Base-by-base conservation (phyloP, 148 eudicot genomes). In the Gaultheria prostrata region DNA sequence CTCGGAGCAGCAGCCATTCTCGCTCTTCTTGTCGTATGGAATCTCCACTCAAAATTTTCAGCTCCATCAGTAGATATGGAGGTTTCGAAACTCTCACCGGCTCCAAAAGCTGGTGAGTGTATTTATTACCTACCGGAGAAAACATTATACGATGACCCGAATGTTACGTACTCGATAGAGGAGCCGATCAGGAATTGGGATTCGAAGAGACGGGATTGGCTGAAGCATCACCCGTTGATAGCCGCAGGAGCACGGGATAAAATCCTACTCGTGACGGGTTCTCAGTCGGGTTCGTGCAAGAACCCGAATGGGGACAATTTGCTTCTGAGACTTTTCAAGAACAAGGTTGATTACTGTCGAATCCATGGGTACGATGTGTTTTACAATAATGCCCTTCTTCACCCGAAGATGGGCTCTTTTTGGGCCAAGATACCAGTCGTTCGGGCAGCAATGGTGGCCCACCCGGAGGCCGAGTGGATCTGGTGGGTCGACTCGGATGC, bases 401-500 rank as follows among this genome's bases (percentile, higher is more conserved):
- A 90, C 79, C 89, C 92, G 4, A 73, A 83, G 20, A 86, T 90
- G 92, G 10, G 24, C 5, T 39, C 83, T 3, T 86, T 10, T 72
- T 90, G 92, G 92, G 90, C 90, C 26, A 90, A 90, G 35, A 77
- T 86, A 20, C 83, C 91, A 0, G 6, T 84, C 6, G 83, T 88
- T 2, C 83, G 88, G 32, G 89, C 92, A 1, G 83, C 92, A 0
- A 90, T 89, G 92, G 63, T 89, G 86, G 91, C 91, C 77, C 92
- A 90, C 45, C 92, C 91, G 24, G 91, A 90, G n/a, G 74, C 75
- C 26, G 92, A 90, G 85, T 90, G 92, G 92, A 80, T 90, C 32
- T 84, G 77, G 32, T 90, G 92, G 92, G 80, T 90, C 12, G 92
- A 90, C 21, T 85, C 90, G 2, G 92, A 90, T 56, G 91, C 92